Conservation (phyloP, 1,284 basidiomycete genomes). For the Limonomyces culmigenus region DNA sequence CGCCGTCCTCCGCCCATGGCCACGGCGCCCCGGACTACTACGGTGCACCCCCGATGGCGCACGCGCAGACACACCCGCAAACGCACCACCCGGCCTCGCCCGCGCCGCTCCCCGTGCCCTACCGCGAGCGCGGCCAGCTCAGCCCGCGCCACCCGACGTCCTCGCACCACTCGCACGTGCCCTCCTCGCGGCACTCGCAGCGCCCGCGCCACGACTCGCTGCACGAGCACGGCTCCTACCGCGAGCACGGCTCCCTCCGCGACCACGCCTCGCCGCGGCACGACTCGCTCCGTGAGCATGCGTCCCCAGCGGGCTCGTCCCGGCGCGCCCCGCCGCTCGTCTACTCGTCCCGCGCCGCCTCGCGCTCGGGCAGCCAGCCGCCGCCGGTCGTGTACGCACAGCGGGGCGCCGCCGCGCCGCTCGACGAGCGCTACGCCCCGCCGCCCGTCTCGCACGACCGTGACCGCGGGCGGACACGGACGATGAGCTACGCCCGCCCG, state of each 20-base stretch:
- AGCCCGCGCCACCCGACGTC: not conserved
- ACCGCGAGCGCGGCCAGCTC: too few relatives aligned
- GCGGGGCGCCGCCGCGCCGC: conserved; percentile 19
- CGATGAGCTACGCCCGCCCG: conserved; percentile 16
- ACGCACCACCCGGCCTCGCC: not conserved
- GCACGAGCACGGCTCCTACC: not conserved
- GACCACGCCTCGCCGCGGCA: not conserved
- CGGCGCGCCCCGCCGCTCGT: not conserved
- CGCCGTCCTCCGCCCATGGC: too few relatives aligned
- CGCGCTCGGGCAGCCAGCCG: not conserved
- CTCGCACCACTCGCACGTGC: not conserved
- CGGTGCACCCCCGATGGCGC: not conserved
- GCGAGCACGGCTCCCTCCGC: too few relatives aligned
- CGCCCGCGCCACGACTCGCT: not conserved
- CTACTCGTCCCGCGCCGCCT: not conserved
- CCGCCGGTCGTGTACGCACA: conserved; percentile 33
- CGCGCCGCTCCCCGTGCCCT: not conserved
- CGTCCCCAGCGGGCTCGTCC: not conserved
- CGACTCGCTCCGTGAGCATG: too few relatives aligned
- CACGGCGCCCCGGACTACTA: not conserved
- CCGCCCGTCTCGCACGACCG: conserved; percentile 19
- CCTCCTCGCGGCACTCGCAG: not conserved
- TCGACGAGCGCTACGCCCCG: conserved; percentile 27
- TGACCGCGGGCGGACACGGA: conserved; percentile 11
- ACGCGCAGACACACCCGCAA: not conserved